Evolutionary conservation across 139 green algal species (phyloP), one percentile per base, ranked within the genome.

Genomic region (Tetradesmus lagerheimii): DNA sequence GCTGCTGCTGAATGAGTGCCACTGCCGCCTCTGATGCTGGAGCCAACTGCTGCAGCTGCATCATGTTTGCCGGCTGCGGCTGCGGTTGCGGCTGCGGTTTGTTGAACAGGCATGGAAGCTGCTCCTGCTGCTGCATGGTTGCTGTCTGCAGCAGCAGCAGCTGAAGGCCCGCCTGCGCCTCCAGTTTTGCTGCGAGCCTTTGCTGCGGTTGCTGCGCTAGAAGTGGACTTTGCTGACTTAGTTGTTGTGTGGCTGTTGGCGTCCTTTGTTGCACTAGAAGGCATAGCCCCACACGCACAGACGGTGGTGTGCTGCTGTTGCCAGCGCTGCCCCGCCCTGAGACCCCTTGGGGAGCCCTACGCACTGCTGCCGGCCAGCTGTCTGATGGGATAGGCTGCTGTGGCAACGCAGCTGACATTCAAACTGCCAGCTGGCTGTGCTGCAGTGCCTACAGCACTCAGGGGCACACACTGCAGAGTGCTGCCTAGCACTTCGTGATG

Each of bases 101-200:
- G 57, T 31, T 9, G 2, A 8, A 23, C 18, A 71, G 57, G 23
- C 57, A 71, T 31, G 57, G 23, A 71, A 71, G 76, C 76, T 82
- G 76, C 37, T 45, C n/a, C 83, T 88, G 83, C 29, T 43, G 37
- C 64, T 80, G 64, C 38, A 88, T 50, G 62, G 38, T 43, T 39
- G 64, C 62, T 41, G 83, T 53, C 83, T 80, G 83, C 83, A 80
- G 64, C 27, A 64, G 71, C 71, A 38, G 62, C 83, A 88, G 83
- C 39, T 67, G 64, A 18, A 53, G 82, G 27, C 41, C 23, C 47
- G 27, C 64, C 9, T 62, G 83, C 23, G 20, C 83, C 83, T 88
- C 83, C 83, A 88, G 83, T 16, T 88, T 88, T 88, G 83, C 82
- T 87, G 34, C 37, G 25, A 80, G 83, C 11, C 27, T 80, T 80